A percentile compares a stretch with the other conserved stretches of the same genome.
phyloP scores from a whole-genome alignment of 495 filamentous ascomycete species.

The Aspergillus heteromorphus region DNA sequence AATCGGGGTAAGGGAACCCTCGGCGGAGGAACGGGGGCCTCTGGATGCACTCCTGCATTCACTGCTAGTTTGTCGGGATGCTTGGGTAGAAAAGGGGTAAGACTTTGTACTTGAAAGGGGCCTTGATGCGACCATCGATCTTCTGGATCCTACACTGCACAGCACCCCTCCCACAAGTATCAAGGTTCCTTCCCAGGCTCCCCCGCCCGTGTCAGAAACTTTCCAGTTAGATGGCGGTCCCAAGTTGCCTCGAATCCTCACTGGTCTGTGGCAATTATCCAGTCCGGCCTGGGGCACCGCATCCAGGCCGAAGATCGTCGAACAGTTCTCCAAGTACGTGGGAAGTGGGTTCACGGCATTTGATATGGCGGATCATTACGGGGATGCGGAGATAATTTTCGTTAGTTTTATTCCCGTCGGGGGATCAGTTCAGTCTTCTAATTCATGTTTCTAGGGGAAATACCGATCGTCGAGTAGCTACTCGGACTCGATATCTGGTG shows the following conservation, averaged over 20 bases:
- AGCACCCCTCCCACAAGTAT: no score
- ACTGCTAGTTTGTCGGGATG: no score
- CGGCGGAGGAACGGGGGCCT: not conserved
- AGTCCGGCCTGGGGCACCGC: slow-evolving; percentile 42
- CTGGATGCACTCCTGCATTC: no score
- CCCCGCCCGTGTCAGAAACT: slow-evolving; percentile 13
- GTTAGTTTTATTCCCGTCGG: slow-evolving; percentile 14
- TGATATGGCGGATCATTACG: slow-evolving; percentile 48
- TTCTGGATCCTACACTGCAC: no score
- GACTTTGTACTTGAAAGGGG: no score
- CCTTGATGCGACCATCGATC: no score
- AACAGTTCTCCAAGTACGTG: slow-evolving; percentile 21
- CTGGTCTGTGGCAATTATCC: slow-evolving; percentile 41
- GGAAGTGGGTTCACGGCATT: slow-evolving; percentile 22
- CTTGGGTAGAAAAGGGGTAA: no score
- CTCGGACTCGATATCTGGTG: slow-evolving; percentile 26
- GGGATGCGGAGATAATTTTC: slow-evolving; percentile 32
- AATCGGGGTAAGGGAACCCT: slow-evolving; percentile 8
- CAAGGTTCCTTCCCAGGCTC: no score
- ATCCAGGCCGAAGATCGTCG: slow-evolving; percentile 19
- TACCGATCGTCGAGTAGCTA: slow-evolving; percentile 28
- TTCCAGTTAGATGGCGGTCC: slow-evolving; percentile 22
- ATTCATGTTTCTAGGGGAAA: slow-evolving; percentile 21
- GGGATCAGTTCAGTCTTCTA: slow-evolving; percentile 16
- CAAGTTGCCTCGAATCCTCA: slow-evolving; percentile 34